Conservation (phyloP, 257 asterid genomes). For the Catharanthus roseus region DNA sequence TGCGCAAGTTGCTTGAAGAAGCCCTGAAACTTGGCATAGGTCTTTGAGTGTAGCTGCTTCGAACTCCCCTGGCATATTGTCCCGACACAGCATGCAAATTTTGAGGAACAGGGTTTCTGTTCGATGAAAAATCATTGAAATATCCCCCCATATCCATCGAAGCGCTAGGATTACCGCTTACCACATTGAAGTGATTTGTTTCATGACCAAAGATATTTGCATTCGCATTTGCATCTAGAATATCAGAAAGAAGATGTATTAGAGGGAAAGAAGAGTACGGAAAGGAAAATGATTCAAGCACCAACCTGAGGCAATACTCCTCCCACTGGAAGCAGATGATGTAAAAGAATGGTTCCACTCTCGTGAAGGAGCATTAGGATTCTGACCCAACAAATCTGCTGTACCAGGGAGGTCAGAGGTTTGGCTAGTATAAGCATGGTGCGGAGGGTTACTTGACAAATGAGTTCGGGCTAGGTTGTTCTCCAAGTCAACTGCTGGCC, state of each 20-base stretch:
- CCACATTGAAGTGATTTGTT: constrained; percentile 31
- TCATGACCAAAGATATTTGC: constrained; percentile 44
- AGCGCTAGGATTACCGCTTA: constrained; percentile 35
- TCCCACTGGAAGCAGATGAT: constrained; percentile 44
- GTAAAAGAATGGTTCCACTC: constrained; percentile 43
- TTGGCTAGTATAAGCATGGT: constrained; percentile 30
- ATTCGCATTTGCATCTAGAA: constrained; percentile 36
- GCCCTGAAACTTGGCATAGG: constrained; percentile 44
- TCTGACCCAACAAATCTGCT: constrained; percentile 42
- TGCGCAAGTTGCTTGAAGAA: constrained; percentile 46
- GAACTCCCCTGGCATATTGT: constrained; percentile 50
- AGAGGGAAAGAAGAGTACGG: constrained; percentile 7
- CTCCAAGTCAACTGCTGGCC: constrained; percentile 45
- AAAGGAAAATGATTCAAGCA: constrained; percentile 3
- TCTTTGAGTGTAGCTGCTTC: constrained; percentile 48
- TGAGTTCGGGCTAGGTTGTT: constrained; percentile 37
- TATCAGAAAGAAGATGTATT: constrained; percentile 16
- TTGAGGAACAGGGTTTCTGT: constrained; percentile 41
- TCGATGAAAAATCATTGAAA: constrained; percentile 34
- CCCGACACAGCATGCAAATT: constrained; percentile 28
- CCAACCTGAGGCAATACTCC: constrained; percentile 49
- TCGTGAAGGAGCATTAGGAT: constrained; percentile 37
- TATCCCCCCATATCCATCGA: constrained; percentile 41
- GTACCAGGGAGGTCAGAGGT: constrained; percentile 37
- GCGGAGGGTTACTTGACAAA: constrained; percentile 34